Base-by-base conservation (phyloP, 1,139 yeast genomes). In the Lizanozyma gosingica region DNA sequence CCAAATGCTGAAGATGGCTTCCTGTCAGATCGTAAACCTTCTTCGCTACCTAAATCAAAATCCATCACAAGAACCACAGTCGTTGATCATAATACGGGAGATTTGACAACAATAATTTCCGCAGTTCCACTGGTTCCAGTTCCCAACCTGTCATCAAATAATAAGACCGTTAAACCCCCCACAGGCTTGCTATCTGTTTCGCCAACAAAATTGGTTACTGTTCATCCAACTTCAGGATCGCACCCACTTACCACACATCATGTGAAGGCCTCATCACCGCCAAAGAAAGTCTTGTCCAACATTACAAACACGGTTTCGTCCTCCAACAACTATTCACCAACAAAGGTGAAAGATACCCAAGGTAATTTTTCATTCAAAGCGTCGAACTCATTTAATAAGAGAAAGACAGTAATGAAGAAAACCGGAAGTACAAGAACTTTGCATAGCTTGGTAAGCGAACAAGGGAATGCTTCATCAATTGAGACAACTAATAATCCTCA, bases 181-280 rank as follows among this genome's bases (percentile, higher is more conserved):
- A 78, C 35, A 63, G 64, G 39, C 63, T 67, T n/a, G 72, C 65
- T 40, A 74, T 80, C 1, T 71, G 72, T 0, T 57, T 63, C 36
- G 53, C 57, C 33, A 60, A 65, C 45, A 62, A 57, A 29, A 55
- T 62, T 45, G 73, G 72, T 2, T 47, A 57, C 2, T 47, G 55
- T n/a, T 39, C 52, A 9, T 53, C 57, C 39, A 53, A 59, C 15
- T 47, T 59, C 2, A 52, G 56, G 9, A 51, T 47, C 29, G 48
- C 54, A 38, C 33, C 18, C 32, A 29, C 18, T 29, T 32, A 22
- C 9, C 17, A 18, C 15, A 4, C 29, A 15, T 14, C 16, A 37
- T 18, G 35, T 34, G 39, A 37, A 41, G 41, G 34, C 46, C 49
- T 33, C 43, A 52, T 41, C 33, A 44, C 42, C 15, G 43, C 42